Percentiles rank a stretch among this genome's conserved stretches.
These are phyloP conservation scores for Ganoderma lingzhi DNA, from an alignment of 1,284 basidiomycete species.

Conservation along the genomic window DNA sequence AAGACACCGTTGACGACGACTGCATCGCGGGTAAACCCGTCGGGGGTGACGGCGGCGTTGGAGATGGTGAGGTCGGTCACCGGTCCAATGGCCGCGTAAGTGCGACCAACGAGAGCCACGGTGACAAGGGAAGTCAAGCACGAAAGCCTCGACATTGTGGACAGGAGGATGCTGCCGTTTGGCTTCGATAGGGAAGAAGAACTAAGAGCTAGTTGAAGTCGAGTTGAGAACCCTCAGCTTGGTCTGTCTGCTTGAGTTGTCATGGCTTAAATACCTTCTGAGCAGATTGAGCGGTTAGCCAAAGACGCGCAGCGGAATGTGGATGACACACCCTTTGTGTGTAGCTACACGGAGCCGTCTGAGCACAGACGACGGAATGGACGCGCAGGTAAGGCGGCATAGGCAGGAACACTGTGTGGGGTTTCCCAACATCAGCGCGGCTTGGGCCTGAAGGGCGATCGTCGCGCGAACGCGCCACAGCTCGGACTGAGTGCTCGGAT, in stretches of 20 bases:
- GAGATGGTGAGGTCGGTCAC: constrained; percentile 31
- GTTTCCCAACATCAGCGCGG: neutral
- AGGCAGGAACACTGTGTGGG: neutral
- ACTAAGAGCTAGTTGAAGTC: neutral
- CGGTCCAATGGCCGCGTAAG: constrained; percentile 28
- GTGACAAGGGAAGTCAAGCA: constrained; percentile 11
- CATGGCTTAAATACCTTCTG: constrained; percentile 11
- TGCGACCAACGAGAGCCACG: constrained; percentile 13
- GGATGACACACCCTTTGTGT: neutral
- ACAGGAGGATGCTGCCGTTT: neutral
- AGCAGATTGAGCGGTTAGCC: neutral
- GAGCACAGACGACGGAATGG: neutral
- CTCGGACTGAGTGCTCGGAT: too few relatives aligned
- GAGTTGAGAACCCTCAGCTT: neutral
- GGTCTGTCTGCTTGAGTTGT: neutral
- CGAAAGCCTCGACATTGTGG: neutral
- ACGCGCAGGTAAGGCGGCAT: neutral
- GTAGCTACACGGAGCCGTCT: neutral
- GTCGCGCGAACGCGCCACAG: too few relatives aligned
- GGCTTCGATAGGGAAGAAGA: neutral
- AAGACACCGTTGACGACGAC: constrained; percentile 37
- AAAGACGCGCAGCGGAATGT: neutral
- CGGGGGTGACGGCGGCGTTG: constrained; percentile 33
- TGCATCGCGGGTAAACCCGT: constrained; percentile 36
- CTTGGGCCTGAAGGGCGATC: too few relatives aligned